These are phyloP conservation scores for Triticum timopheevii DNA, from an alignment of 176 grass and related monocot genomes.

Conservation along the genomic window DNA sequence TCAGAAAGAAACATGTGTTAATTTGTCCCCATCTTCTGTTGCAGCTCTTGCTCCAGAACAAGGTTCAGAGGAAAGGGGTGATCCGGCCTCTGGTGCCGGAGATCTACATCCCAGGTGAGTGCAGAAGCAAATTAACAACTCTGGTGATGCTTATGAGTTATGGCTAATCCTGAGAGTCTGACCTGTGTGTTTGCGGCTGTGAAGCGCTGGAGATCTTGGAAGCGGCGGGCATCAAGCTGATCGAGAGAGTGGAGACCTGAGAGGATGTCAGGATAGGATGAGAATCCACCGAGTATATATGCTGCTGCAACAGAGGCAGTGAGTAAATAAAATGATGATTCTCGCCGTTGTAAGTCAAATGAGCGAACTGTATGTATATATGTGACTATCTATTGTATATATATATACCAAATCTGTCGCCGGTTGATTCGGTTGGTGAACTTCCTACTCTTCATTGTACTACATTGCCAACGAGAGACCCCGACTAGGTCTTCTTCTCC, in stretches of 20 bases:
- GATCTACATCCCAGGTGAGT: slow-evolving; percentile 83
- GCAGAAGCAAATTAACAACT: not conserved
- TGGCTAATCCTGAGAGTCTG: not conserved
- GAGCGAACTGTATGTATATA: not conserved
- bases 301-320: not conserved
- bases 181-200: slow-evolving; percentile 6
- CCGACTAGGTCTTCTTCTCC: not conserved
- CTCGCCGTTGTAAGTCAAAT: not conserved
- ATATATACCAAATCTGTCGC: not conserved
- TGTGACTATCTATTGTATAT: not conserved
- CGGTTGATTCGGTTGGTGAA: not conserved
- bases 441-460: not conserved
- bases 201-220: slow-evolving; percentile 90
- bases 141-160: not conserved
- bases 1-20: not conserved
- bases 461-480: not conserved
- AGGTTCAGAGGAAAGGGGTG: slow-evolving; percentile 68
- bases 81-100: slow-evolving; percentile 80
- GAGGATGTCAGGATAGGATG: slow-evolving; percentile 27
- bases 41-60: slow-evolving; percentile 89
- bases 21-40: slow-evolving; percentile 22
- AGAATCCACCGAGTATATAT: slow-evolving; percentile 2
- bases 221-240: slow-evolving; percentile 72
- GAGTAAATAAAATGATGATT: slow-evolving; percentile 13
- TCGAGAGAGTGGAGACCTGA: slow-evolving; percentile 59